Base-by-base conservation (phyloP, 2,329 filamentous ascomycete species). In the Achaetomium macrosporum region DNA sequence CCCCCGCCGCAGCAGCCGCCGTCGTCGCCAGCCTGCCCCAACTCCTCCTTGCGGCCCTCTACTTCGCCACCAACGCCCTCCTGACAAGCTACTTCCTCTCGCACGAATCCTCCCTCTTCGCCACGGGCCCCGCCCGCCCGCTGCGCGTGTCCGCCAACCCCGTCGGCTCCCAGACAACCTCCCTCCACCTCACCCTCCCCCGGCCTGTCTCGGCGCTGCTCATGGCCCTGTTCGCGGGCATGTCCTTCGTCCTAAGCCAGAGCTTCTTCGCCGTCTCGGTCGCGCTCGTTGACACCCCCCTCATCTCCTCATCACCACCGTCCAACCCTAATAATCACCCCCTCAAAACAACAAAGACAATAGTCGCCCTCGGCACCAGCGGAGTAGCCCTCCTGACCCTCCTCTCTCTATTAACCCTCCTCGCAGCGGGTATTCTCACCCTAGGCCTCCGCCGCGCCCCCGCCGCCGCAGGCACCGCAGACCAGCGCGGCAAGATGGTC, bases 101-200 rank as follows among this genome's bases (percentile, higher is more conserved):
- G 1, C 72, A 77, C 64, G 77, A 81, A 61, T 67, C 76, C 42
- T 69, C 73, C 2, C 70, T 70, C 48, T 77, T 73, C 59, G 71
- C 72, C 3, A 51, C 68, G 1, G 57, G 50, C 47, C 65, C 15
- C 56, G 65, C 12, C 57, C 63, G 59, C 5, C 59, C 65, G 37
- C 68, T 81, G 25, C 73, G 77, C 31, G 71, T 80, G 31, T 75
- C 73, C 1, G 68, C 70, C 12, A 61, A 65, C 42, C 70, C 74
- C 0, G 63, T 66, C 36, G 76, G 76, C 47, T 60, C 62, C 33
- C 77, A 81, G 65, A 71, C 65, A 0, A 70, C 72, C 1, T 75
- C 73, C 8, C 67, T 79, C 0, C 76, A 72, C 61, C 68, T 80
- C 13, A 79, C 77, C 0, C 67, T 80, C 0, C 77, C 77, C 1